Conservation (phyloP, 2,329 filamentous ascomycete species). For the Scorias spongiosa region DNA sequence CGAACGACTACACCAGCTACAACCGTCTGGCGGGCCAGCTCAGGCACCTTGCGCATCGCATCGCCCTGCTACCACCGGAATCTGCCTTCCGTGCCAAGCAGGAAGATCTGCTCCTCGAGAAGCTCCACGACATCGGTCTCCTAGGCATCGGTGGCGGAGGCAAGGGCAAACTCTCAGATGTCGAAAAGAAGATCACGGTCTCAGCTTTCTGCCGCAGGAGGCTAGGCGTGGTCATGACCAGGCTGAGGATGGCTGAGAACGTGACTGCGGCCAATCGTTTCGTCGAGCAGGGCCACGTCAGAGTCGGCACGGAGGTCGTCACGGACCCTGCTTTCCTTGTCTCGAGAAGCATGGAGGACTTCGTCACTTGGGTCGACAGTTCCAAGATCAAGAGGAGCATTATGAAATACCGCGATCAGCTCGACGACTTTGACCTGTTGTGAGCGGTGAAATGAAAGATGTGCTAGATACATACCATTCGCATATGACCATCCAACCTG, state of each 20-base stretch:
- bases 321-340: conserved; percentile 84
- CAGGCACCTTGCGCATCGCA: conserved; percentile 74
- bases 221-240: conserved; percentile 79
- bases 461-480: neutral
- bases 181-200: conserved; percentile 81
- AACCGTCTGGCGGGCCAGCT: conserved; percentile 45
- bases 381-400: conserved; percentile 97
- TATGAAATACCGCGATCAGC: conserved; percentile 82
- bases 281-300: conserved; percentile 86
- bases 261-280: conserved; percentile 67
- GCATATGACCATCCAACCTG: neutral
- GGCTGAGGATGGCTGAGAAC: conserved; percentile 80
- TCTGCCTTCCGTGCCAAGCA: conserved; percentile 68
- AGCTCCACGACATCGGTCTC: conserved; percentile 85
- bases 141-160: conserved; percentile 50
- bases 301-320: conserved; percentile 78
- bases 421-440: conserved; percentile 89
- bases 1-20: conserved; percentile 58
- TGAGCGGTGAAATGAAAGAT: conserved; percentile 26
- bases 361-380: conserved; percentile 88
- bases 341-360: conserved; percentile 78
- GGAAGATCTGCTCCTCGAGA: conserved; percentile 75
- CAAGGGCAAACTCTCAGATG: conserved; percentile 47
- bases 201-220: conserved; percentile 72
- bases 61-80: conserved; percentile 65